Conservation (phyloP, 1,139 yeast species). For the Saccharomyces hybrid region DNA sequence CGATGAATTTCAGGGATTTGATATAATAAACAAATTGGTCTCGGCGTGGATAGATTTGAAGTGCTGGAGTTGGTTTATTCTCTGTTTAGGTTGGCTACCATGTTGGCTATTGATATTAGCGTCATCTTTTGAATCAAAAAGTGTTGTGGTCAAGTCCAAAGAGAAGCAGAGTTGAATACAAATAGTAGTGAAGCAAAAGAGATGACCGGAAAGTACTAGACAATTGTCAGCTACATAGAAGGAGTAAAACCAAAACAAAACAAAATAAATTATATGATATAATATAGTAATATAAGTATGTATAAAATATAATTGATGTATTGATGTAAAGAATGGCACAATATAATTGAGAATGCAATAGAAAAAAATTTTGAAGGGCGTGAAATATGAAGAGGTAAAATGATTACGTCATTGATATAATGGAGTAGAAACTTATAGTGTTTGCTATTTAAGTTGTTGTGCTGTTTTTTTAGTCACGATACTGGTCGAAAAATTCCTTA, state of each 20-base stretch:
- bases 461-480: constrained; percentile 28
- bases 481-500: constrained; percentile 54
- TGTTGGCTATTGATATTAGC: constrained; percentile 57
- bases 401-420: background rate
- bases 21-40: constrained; percentile 34
- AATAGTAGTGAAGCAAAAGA: background rate
- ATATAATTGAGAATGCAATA: background rate
- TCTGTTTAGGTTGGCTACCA: constrained; percentile 75
- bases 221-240: background rate
- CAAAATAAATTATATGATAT: background rate
- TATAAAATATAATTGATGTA: background rate
- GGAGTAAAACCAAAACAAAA: background rate
- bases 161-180: background rate
- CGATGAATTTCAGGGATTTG: constrained; percentile 35
- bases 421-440: background rate
- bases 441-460: background rate
- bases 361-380: background rate
- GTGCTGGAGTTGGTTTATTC: constrained; percentile 81
- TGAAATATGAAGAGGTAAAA: background rate
- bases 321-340: background rate
- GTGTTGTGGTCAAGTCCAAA: background rate
- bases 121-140: constrained; percentile 16
- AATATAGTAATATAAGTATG: background rate
- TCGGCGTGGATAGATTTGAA: constrained; percentile 64
- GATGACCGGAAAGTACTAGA: background rate